These are phyloP conservation scores for Aspergillus baeticus DNA, from an alignment of 495 filamentous ascomycete species.

Conservation along the genomic window DNA sequence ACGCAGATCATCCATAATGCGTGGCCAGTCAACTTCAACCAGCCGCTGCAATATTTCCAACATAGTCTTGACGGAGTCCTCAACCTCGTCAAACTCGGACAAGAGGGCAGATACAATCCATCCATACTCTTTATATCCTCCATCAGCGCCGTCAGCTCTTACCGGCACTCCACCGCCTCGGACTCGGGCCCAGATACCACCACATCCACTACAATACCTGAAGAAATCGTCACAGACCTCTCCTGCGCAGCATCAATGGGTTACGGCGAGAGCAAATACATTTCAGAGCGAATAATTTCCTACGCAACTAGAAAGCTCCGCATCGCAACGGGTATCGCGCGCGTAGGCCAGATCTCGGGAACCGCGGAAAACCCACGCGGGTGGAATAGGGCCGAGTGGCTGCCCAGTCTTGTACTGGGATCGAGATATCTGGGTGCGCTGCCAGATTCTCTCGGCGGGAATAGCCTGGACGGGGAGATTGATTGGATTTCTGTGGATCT, in stretches of 20 bases:
- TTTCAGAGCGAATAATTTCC: constrained; percentile 46
- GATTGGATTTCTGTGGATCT: too few relatives aligned
- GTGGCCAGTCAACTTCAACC: constrained; percentile 57
- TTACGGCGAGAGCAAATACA: constrained; percentile 54
- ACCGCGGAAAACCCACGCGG: constrained; percentile 17
- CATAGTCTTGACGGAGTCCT: constrained; percentile 15
- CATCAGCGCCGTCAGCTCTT: constrained; percentile 28
- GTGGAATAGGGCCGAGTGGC: constrained; percentile 42
- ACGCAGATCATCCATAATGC: constrained; percentile 55
- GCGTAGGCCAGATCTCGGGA: constrained; percentile 59
- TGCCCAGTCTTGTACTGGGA: constrained; percentile 16
- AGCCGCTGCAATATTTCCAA: constrained; percentile 48
- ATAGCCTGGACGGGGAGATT: too few relatives aligned
- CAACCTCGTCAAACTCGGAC: not conserved
- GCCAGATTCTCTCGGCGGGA: too few relatives aligned
- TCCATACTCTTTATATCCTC: constrained; percentile 31
- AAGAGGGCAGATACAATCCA: too few relatives aligned
- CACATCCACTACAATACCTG: too few relatives aligned
- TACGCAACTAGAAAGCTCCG: constrained; percentile 36
- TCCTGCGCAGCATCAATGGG: constrained; percentile 24
- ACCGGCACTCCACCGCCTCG: not conserved
- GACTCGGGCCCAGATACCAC: constrained; percentile 10
- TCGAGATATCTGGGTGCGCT: too few relatives aligned
- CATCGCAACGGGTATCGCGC: constrained; percentile 41
- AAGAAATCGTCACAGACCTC: constrained; percentile 11